phyloP scores from a whole-genome alignment of 1,139 yeast genomes.

The Blastobotrys aristatus region DNA sequence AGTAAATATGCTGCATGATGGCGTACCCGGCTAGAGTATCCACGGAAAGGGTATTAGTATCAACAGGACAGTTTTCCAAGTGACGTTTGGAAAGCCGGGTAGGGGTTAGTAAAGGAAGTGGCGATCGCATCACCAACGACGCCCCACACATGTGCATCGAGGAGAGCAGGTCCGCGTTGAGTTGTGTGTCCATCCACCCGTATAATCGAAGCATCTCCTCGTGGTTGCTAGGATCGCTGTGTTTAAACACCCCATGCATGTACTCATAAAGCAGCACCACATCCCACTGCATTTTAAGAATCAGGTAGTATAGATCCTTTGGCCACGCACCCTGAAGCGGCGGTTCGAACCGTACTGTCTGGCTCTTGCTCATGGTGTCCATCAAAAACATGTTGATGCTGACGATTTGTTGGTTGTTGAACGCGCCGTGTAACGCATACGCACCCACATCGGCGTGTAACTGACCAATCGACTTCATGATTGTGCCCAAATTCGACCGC shows the following conservation, averaged over 20 bases:
- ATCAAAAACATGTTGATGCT: conserved; percentile 19
- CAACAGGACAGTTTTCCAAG: conserved; percentile 1
- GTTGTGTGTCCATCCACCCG: conserved; percentile 28
- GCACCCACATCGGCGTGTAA: conserved; percentile 29
- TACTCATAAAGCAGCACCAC: conserved; percentile 22
- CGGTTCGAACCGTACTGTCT: conserved; percentile 27
- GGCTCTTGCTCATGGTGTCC: conserved; percentile 2
- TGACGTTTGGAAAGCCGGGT: conserved; percentile 23
- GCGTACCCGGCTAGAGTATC: conserved; percentile 22
- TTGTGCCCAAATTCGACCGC: conserved; percentile 24
- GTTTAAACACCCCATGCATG: conserved; percentile 22
- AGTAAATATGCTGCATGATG: conserved; percentile 27
- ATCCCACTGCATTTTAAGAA: conserved; percentile 23
- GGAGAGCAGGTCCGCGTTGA: conserved; percentile 28
- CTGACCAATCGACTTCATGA: conserved; percentile 25
- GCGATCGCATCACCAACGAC: conserved; percentile 24
- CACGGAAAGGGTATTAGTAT: background rate
- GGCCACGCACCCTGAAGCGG: conserved; percentile 31
- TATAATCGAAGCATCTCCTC: conserved; percentile 18
- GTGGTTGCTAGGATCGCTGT: conserved; percentile 17
- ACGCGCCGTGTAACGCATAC: conserved; percentile 23
- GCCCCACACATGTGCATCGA: conserved; percentile 28
- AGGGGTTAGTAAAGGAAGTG: conserved; percentile 30
- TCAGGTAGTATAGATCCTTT: conserved; percentile 22
- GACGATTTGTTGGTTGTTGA: conserved; percentile 20